Percentiles rank a stretch among this genome's conserved stretches.
phyloP scores from a whole-genome alignment of 2,329 filamentous ascomycete species.

The Pseudocercospora musae region DNA sequence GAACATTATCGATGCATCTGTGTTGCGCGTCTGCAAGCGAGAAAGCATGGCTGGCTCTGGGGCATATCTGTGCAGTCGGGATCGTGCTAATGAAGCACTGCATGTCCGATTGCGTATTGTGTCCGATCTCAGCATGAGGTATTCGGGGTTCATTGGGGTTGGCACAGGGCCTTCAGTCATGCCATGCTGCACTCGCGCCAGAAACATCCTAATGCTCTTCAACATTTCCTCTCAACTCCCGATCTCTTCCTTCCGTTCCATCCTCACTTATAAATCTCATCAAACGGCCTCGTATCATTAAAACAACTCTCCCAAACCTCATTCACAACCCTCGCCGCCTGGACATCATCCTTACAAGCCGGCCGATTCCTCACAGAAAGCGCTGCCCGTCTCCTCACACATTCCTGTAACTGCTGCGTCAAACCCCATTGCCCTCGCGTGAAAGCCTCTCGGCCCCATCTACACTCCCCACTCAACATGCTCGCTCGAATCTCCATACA shows the following conservation, averaged over 20 bases:
- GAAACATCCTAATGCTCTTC: neutral
- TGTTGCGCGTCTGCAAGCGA: neutral
- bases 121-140: neutral
- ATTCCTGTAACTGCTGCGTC: conserved; percentile 90
- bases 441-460: conserved; percentile 83
- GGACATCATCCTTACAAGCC: conserved; percentile 76
- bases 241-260: neutral
- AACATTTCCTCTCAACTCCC: neutral
- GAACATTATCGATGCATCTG: neutral
- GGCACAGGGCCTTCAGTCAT: neutral
- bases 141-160: neutral
- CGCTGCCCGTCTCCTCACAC: conserved; percentile 77
- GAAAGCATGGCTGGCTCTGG: neutral
- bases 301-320: conserved; percentile 99
- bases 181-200: neutral
- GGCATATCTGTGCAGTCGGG: neutral
- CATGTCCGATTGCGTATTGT: neutral
- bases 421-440: conserved; percentile 81
- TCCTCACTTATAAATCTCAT: conserved; percentile 81
- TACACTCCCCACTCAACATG: conserved; percentile 89
- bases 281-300: conserved; percentile 87
- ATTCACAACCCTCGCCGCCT: conserved; percentile 85
- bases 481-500: conserved; percentile 96
- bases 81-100: neutral
- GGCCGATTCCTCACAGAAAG: conserved; percentile 75